These are phyloP conservation scores for Ceriops zippeliana DNA, from an alignment of 345 rosid species.

Conservation along the genomic window DNA sequence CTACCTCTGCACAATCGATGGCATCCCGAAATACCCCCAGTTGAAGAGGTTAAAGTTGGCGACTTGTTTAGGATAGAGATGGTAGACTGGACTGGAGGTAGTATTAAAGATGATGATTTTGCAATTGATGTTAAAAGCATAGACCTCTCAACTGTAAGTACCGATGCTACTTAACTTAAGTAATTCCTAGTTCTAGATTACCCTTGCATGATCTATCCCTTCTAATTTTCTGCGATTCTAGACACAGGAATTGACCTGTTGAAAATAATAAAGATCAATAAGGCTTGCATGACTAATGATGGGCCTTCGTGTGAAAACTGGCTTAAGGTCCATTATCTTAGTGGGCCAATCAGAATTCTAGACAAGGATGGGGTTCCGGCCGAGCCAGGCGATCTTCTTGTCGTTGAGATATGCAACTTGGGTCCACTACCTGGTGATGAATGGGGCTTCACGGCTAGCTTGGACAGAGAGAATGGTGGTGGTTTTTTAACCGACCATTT, in stretches of 20 bases:
- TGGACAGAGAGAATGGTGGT: conserved; percentile 87
- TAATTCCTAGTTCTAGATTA: neutral
- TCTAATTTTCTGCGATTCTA: neutral
- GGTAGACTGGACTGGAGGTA: conserved; percentile 50
- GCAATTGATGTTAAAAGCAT: conserved; percentile 12
- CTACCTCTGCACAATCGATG: conserved; percentile 56
- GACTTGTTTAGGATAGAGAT: conserved; percentile 60
- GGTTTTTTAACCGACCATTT: conserved; percentile 85
- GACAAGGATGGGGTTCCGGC: conserved; percentile 69
- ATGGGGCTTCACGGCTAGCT: conserved; percentile 80
- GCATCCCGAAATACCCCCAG: conserved; percentile 60
- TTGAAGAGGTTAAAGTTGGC: conserved; percentile 33
- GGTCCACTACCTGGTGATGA: conserved; percentile 89
- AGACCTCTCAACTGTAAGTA: neutral
- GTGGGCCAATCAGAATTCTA: conserved; percentile 67
- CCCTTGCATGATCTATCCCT: neutral
- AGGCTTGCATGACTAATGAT: conserved; percentile 1
- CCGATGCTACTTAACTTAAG: neutral
- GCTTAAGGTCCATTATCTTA: conserved; percentile 63
- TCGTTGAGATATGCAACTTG: conserved; percentile 75
- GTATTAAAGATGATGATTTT: conserved; percentile 35
- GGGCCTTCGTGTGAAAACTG: neutral
- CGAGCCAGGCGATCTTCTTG: conserved; percentile 74
- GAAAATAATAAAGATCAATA: neutral
- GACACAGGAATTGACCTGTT: neutral